These are phyloP conservation scores for Gastroboletus turbinatus DNA, from an alignment of 1,284 basidiomycete species.

Conservation along the genomic window DNA sequence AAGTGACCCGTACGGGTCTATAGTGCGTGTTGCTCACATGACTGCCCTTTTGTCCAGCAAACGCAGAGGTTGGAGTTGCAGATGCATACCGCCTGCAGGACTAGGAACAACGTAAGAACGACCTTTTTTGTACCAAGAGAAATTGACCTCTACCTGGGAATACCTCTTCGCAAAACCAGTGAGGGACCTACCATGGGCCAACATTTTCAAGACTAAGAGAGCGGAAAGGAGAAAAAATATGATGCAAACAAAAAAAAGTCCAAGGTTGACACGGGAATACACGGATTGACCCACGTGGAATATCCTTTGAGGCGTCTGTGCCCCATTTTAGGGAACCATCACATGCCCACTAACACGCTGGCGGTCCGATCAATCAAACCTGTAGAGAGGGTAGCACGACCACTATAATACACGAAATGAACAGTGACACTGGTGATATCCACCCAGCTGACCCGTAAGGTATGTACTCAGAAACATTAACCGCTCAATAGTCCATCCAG, in stretches of 20 bases:
- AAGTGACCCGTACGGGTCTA: conserved; percentile 1
- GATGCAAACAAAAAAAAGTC: conserved; percentile 14
- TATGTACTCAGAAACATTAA: conserved; percentile 34
- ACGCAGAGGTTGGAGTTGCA: conserved; percentile 79
- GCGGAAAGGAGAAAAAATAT: conserved; percentile 1
- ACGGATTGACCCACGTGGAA: conserved; percentile 27
- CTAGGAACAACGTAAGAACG: conserved; percentile 37
- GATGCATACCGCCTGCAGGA: conserved; percentile 65
- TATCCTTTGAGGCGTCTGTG: neutral
- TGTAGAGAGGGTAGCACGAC: neutral
- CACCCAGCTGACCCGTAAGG: conserved; percentile 10
- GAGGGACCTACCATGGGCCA: conserved; percentile 53
- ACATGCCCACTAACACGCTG: neutral
- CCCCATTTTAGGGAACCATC: conserved; percentile 13
- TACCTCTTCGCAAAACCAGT: conserved; percentile 49
- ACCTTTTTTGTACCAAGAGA: conserved; percentile 9
- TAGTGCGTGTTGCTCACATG: conserved; percentile 56
- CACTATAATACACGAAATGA: conserved; percentile 16
- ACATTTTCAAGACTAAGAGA: conserved; percentile 42
- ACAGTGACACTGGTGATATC: conserved; percentile 1
- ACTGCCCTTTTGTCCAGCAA: conserved; percentile 83
- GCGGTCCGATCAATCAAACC: neutral
- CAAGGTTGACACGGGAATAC: conserved; percentile 18
- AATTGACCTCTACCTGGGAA: conserved; percentile 41
- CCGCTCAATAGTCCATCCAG: conserved; percentile 82